Evolutionary conservation across 1,284 basidiomycete species (phyloP).

Genomic region (Rhodotorula sp.): DNA sequence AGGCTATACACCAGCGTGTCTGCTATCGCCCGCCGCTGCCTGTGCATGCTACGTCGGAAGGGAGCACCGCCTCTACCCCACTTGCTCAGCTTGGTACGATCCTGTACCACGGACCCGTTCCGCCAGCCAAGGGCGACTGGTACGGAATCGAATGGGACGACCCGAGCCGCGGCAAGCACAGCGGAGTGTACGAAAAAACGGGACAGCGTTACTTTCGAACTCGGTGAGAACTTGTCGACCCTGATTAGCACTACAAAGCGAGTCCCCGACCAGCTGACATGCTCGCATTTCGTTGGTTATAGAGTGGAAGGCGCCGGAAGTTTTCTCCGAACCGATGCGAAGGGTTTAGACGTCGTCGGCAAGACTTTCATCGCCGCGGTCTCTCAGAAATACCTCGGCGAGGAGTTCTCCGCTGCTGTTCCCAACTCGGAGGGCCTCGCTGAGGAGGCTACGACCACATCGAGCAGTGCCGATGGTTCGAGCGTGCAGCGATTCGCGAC

Average conservation of each 20-base stretch:
- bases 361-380: conserved; percentile 73
- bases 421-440: not conserved
- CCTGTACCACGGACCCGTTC: conserved; percentile 66
- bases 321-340: conserved; percentile 42
- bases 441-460: not conserved
- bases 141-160: conserved; percentile 96
- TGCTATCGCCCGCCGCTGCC: conserved; percentile 1
- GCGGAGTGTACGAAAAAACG: conserved; percentile 66
- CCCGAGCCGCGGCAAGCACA: conserved; percentile 76
- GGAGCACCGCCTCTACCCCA: not conserved
- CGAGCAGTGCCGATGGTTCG: conserved; percentile 50
- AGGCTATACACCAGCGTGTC: not conserved
- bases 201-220: conserved; percentile 76
- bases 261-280: not conserved
- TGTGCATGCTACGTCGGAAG: not conserved
- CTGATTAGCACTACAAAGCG: not conserved
- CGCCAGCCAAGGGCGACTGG: conserved; percentile 70
- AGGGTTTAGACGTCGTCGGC: conserved; percentile 55
- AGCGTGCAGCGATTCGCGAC: conserved; percentile 50
- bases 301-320: conserved; percentile 47
- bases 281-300: fast-evolving
- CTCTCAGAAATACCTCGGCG: conserved; percentile 69
- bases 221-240: conserved; percentile 55
- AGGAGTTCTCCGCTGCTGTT: not conserved
- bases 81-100: conserved; percentile 52